These are phyloP conservation scores for Microbotryum intermedium DNA, from an alignment of 1,284 basidiomycete species.

Conservation along the genomic window DNA sequence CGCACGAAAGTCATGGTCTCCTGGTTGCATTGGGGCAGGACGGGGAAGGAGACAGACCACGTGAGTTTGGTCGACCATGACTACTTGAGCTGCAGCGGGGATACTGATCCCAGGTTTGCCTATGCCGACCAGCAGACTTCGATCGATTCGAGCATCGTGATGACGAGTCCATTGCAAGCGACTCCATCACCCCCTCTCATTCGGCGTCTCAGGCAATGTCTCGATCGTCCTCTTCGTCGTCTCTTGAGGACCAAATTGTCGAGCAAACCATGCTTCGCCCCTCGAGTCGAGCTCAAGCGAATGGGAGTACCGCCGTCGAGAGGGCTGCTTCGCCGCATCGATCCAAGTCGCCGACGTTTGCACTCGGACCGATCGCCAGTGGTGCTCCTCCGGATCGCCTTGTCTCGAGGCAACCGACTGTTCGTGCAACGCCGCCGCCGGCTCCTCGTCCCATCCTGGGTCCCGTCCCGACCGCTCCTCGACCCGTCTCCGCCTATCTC, in stretches of 20 bases:
- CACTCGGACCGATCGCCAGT: not conserved
- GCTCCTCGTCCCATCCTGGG: conserved; percentile 11
- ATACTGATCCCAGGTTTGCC: not conserved
- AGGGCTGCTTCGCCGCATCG: not conserved
- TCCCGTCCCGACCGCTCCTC: conserved; percentile 22
- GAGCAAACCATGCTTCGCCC: not conserved
- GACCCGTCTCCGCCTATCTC: conserved; percentile 11
- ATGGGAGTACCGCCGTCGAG: not conserved
- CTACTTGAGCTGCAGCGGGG: too few relatives aligned
- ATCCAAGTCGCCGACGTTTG: not conserved
- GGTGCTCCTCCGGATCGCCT: not conserved
- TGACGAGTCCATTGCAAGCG: conserved; percentile 28
- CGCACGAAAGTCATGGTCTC: conserved; percentile 38
- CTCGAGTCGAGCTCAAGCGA: too few relatives aligned
- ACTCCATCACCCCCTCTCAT: conserved; percentile 40
- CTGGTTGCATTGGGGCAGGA: conserved; percentile 34
- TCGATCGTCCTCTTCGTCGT: conserved; percentile 24
- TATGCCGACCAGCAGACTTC: conserved; percentile 5
- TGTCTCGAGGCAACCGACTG: not conserved
- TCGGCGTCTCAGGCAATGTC: conserved; percentile 39
- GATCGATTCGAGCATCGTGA: conserved; percentile 2
- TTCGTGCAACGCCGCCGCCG: not conserved
- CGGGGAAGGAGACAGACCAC: conserved; percentile 31
- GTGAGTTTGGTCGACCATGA: conserved; percentile 20
- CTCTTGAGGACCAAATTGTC: conserved; percentile 17